These are phyloP conservation scores for Coemansia reversa DNA, from an alignment of 192 early-diverging fungal genomes.

Conservation along the genomic window DNA sequence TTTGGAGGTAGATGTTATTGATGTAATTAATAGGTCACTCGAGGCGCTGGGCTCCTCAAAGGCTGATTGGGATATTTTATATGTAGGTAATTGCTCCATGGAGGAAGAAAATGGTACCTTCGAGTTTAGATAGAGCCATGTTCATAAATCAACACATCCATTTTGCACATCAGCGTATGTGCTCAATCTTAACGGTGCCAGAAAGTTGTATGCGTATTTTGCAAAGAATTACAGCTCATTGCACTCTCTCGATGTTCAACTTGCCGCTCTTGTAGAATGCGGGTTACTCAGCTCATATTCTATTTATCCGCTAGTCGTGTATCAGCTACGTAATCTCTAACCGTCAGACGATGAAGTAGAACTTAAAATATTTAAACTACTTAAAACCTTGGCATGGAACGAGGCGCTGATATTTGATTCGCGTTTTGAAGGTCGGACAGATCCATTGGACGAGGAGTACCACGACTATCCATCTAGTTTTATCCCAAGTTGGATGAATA, in stretches of 20 bases:
- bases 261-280: conserved; percentile 40
- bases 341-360: conserved; percentile 49
- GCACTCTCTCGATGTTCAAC: conserved; percentile 45
- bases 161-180: conserved; percentile 53
- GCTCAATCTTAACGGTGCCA: conserved; percentile 45
- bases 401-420: conserved; percentile 30
- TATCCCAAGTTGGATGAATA: conserved; percentile 51
- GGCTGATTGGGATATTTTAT: conserved; percentile 48
- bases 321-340: conserved; percentile 51
- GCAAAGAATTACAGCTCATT: conserved; percentile 12
- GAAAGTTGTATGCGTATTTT: conserved; percentile 45
- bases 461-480: conserved; percentile 31
- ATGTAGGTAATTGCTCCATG: conserved; percentile 54
- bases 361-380: conserved; percentile 26
- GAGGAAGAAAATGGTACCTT: conserved; percentile 29
- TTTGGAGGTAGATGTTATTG: conserved; percentile 38
- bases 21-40: conserved; percentile 19
- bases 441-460: conserved; percentile 30
- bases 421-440: conserved; percentile 28
- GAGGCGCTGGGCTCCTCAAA: conserved; percentile 1
- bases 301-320: conserved; percentile 44
- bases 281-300: conserved; percentile 34
- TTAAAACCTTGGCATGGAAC: conserved; percentile 39
- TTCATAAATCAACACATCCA: conserved; percentile 34
- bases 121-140: neutral